phyloP scores from a whole-genome alignment of 225 moss, liverwort and hornwort species.

The Rhytidiadelphus loreus region DNA sequence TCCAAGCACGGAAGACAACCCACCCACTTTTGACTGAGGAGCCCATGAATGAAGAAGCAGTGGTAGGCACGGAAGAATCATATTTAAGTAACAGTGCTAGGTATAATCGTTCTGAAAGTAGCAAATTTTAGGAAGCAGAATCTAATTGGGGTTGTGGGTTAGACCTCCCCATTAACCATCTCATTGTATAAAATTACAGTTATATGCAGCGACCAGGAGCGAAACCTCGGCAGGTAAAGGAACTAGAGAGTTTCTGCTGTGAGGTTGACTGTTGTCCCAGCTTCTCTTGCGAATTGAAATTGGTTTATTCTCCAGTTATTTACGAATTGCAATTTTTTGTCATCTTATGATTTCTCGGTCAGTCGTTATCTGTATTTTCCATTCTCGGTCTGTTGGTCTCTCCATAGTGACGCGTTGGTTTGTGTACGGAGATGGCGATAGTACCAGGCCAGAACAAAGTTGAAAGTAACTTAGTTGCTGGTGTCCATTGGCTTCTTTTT shows the following conservation, averaged over 20 bases:
- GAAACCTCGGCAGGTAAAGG: constrained; percentile 3
- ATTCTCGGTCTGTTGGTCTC: background rate
- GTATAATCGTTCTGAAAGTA: constrained; percentile 23
- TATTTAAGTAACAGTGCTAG: background rate
- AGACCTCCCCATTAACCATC: constrained; percentile 31
- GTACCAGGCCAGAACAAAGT: background rate
- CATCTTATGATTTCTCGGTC: background rate
- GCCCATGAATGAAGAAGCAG: background rate
- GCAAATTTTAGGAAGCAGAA: constrained; percentile 32
- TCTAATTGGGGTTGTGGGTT: constrained; percentile 38
- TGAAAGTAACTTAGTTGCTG: background rate
- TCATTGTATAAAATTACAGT: constrained; percentile 40
- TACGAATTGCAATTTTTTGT: background rate
- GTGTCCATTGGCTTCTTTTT: background rate
- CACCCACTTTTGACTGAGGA: background rate
- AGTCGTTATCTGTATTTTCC: background rate
- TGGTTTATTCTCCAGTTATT: background rate
- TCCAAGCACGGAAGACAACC: constrained; percentile 29
- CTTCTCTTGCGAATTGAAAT: constrained; percentile 16
- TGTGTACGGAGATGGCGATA: background rate
- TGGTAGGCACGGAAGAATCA: background rate
- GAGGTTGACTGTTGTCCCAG: constrained; percentile 8
- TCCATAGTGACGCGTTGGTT: background rate
- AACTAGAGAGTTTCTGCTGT: background rate
- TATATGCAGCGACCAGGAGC: background rate